Evolutionary conservation across 2,329 filamentous ascomycete species (phyloP), one percentile per base, ranked within the genome.

Genomic region (Phialocephala sp.): DNA sequence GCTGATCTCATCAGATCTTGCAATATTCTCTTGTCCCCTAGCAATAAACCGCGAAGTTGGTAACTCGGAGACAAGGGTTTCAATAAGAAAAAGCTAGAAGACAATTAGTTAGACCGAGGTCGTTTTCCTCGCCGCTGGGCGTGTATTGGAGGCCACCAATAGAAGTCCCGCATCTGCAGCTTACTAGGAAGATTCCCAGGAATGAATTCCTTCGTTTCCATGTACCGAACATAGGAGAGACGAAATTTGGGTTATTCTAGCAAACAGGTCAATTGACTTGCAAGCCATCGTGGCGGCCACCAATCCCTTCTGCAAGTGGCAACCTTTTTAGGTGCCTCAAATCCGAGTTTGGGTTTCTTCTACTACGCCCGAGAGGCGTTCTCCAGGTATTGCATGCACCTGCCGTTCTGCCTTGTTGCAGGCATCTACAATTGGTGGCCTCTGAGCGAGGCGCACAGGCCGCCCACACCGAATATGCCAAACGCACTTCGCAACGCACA

Each of bases 361-460:
- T 32, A 20, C n/a, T 47, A 47, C 43, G 15, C 45, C n/a, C 27
- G 27, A 32, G 27, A 32, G 50, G 24, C 24, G 12, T 54, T 54
- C 50, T 54, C 50, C 11, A 5, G 15, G 45, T n/a, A 9, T 22
- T 22, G 50, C 24, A 15, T n/a, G 15, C 11, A 22, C 50, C 11
- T 35, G 50, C 11, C 50, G 12, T 14, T 8, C 32, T 35, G 27
- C 22, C 8, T 32, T 14, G 50, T 35, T 32, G 18, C 24, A 14
- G 18, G 27, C 27, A 18, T 32, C 11, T 54, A 9, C 24, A 8
- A 60, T 54, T 60, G 59, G 59, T 52, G 45, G 45, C 59, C 59
- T 60, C 59, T 18, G 4, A 27, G n/a, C 18, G 24, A 32, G 50
- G 50, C 50, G 24, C 14, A 18, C 14, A 8, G 5, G 4, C 14